Evolutionary conservation across 1,139 yeast genomes (phyloP).

Genomic region (Taiozyma onychis): DNA sequence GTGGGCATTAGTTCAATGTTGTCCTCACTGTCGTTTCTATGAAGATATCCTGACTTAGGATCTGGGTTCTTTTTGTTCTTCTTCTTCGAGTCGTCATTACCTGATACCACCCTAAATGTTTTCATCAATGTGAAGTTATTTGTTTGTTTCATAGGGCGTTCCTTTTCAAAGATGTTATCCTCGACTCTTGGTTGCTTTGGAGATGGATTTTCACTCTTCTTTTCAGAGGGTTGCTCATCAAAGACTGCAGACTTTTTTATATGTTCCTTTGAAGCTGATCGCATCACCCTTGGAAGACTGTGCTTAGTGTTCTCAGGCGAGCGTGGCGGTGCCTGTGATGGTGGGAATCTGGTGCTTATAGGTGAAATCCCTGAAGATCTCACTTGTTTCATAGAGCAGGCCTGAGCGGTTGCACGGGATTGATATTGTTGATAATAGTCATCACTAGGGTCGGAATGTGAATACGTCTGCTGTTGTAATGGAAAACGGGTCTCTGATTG

Average conservation of each 20-base stretch:
- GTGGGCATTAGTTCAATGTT: conserved; percentile 23
- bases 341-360: not conserved
- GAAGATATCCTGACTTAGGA: conserved; percentile 4
- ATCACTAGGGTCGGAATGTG: not conserved
- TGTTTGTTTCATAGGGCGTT: not conserved
- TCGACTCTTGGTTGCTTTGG: not conserved
- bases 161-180: not conserved
- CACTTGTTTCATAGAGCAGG: not conserved
- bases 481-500: not conserved
- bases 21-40: conserved; percentile 17
- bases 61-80: not conserved
- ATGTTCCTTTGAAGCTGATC: not conserved
- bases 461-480: not conserved
- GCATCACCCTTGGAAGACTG: not conserved
- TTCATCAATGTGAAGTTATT: not conserved
- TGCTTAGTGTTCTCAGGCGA: not conserved
- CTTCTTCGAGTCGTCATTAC: not conserved
- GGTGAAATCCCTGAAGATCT: not conserved
- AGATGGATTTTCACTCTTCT: not conserved
- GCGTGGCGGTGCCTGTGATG: not conserved
- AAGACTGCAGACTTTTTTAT: not conserved
- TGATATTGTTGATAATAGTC: not conserved
- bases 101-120: not conserved
- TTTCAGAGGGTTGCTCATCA: not conserved
- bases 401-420: not conserved